Base-by-base conservation (phyloP, 1,139 yeast species). In the Sugiyamaella castrensis region DNA sequence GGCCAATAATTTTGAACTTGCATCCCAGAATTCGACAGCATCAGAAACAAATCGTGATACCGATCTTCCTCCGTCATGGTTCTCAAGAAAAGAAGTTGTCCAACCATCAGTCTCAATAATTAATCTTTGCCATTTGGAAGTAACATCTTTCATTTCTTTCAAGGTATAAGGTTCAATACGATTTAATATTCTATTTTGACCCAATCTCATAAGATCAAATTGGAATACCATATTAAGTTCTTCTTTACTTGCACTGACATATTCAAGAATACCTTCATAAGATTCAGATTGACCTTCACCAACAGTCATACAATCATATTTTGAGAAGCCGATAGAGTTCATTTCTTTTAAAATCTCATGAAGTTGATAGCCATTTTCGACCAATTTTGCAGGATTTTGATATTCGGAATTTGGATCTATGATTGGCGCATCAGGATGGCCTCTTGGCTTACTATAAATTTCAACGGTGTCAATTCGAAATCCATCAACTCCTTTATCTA, bases 331-430 rank as follows among this genome's bases (percentile, higher is more conserved):
- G 50, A 75, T 66, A 8, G 57, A 58, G 54, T 64, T 72, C 79
- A 77, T 73, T 59, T 77, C 82, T 63, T 75, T 71, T 63, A 77
- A 80, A 67, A 75, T 79, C 58, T 77, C 82, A 64, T 79, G 82
- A 55, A 79, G 76, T 51, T 81, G 62, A 29, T 82, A 81, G 5
- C 82, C 82, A 54, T 74, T 71, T 13, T 35, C 42, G 24, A 40
- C 33, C 51, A 66, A 66, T 30, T 60, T 65, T 46, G 70, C 64
- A 30, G 74, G 73, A 15, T 33, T 31, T 59, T 79, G 82, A 61
- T 59, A 74, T 41, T 67, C 64, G 40, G 64, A 61, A 44, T 69
- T 75, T 26, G 75, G 73, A 61, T 70, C 67, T 4, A 66, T 65
- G 45, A 77, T 65, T 36, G 80, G 79, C 2, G 79, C 81, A 59